Conservation (phyloP, 1,284 basidiomycete species). For the Puccinia triticina region DNA sequence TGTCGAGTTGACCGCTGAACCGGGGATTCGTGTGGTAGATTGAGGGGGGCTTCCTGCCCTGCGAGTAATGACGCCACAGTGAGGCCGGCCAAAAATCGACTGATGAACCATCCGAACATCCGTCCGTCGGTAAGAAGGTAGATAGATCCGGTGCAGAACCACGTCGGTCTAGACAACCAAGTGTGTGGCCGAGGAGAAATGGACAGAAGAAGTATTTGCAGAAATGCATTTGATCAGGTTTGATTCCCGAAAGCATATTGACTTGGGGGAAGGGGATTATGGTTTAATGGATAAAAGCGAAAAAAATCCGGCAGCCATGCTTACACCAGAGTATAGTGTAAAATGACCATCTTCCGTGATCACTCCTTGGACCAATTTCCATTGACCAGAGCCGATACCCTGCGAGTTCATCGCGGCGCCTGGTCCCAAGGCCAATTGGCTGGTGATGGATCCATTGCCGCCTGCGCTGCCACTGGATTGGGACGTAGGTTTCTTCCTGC, state of each 20-base stretch:
- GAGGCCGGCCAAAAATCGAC: constrained; percentile 47
- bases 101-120: constrained; percentile 51
- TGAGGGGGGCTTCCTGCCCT: neutral
- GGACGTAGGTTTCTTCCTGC: constrained; percentile 24
- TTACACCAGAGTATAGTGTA: constrained; percentile 41
- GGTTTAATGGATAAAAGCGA: no score
- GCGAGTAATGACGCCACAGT: constrained; percentile 50
- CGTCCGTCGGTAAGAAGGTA: constrained; percentile 47
- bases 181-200: neutral
- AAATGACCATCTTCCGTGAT: constrained; percentile 50
- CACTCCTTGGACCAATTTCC: constrained; percentile 48
- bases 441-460: constrained; percentile 53
- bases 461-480: neutral
- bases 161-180: constrained; percentile 14
- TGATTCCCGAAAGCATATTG: no score
- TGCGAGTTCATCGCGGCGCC: constrained; percentile 39
- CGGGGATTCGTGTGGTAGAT: constrained; percentile 19
- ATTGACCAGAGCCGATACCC: constrained; percentile 37
- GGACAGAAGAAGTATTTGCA: no score
- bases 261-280: no score
- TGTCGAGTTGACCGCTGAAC: constrained; percentile 13
- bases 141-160: constrained; percentile 36
- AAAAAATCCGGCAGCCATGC: neutral
- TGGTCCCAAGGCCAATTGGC: constrained; percentile 44
- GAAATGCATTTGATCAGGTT: neutral